A percentile compares a stretch with the other conserved stretches of the same genome.
phyloP scores from a whole-genome alignment of 2,329 filamentous ascomycete genomes.

The Diaporthe sp. region DNA sequence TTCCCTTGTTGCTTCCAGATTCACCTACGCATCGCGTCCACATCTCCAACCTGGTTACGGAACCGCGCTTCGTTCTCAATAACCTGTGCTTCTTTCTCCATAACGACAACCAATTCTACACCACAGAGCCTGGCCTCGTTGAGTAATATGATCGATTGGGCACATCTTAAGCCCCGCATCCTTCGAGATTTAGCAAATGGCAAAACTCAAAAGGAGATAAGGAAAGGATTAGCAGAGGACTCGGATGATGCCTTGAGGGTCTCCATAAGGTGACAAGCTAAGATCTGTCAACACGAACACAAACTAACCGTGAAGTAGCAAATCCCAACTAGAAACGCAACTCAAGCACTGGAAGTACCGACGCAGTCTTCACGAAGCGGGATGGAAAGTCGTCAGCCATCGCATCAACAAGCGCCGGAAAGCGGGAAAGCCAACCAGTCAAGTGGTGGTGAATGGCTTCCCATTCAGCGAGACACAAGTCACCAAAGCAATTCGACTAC shows the following conservation, averaged over 20 bases:
- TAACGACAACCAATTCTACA: no score
- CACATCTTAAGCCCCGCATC: background rate
- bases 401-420: background rate
- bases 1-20: background rate
- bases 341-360: background rate
- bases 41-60: background rate
- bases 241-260: background rate
- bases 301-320: background rate
- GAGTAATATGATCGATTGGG: background rate
- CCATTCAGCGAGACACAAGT: background rate
- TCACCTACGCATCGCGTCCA: background rate
- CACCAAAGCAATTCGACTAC: background rate
- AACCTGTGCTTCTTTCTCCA: background rate
- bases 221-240: background rate
- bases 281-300: rapidly evolving
- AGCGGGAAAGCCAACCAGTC: background rate
- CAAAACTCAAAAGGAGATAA: background rate
- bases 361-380: background rate
- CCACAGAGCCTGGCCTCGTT: background rate
- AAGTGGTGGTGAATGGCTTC: background rate
- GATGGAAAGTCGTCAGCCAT: background rate
- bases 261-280: background rate
- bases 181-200: background rate
- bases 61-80: background rate
- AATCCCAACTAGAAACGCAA: background rate